Base-by-base conservation (phyloP, 2,329 filamentous ascomycete genomes). In the Ambrosiella beaveri region DNA sequence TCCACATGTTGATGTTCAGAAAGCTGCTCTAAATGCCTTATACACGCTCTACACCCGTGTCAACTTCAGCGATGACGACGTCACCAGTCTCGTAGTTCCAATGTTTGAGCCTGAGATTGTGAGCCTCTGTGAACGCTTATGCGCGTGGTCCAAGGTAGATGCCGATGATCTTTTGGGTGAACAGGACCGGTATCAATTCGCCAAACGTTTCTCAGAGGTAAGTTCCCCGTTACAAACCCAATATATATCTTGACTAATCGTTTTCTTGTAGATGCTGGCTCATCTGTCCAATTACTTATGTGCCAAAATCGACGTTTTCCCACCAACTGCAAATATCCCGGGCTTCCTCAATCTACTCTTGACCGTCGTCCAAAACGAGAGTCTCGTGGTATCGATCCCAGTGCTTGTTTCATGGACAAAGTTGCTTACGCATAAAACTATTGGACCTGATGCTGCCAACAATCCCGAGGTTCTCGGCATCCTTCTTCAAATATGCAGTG, bases 161-260 rank as follows among this genome's bases (percentile, higher is more conserved):
- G 79, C 88, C 2, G 80, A 87, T 60, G 85, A 95, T 64, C 81
- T 95, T 60, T 19, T 54, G 8, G 19, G 39, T 19, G 87, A 96
- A 63, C 88, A 95, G 65, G 84, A 89, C 65, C 94, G 89, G 67
- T 97, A 98, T 68, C 82, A 88, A 58, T 82, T 96, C 64, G 82
- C 87, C 45, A 97, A 97, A 73, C 96, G 95, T 70, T 80, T 97
- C 52, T 89, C 90, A 1, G 93, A 98, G 79, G 86, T 89, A 75
- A 63, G 71, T 64, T 12, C 37, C 17, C 9, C 12, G 6, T 51
- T 12, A 11, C 27, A 9, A 51, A 12, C 36, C 2, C 38, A 41
- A 17, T 4, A 54, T 13, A 15, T 39, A 37, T 8, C 51, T 15
- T 51, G 12, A 57, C 45, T n/a, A 13, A 19, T 39, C 35, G 13